phyloP scores from a whole-genome alignment of 768 basidiomycete genomes.

The Pleurotus citrinopileatus region DNA sequence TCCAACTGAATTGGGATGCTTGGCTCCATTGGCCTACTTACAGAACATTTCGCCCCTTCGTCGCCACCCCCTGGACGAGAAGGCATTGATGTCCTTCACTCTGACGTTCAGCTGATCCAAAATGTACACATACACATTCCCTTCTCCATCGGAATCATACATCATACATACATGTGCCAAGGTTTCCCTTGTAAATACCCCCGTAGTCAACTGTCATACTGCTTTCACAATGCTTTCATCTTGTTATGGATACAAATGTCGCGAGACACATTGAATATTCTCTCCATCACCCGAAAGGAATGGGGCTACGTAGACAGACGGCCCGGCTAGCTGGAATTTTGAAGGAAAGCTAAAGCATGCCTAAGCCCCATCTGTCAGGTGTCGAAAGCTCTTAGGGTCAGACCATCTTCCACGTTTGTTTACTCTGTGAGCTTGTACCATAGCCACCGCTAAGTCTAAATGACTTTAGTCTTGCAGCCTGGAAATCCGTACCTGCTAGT shows the following conservation, averaged over 20 bases:
- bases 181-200: not conserved
- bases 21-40: conserved; percentile 66
- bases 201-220: not conserved
- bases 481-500: not conserved
- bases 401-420: not conserved
- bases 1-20: conserved; percentile 21
- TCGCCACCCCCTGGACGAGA: conserved; percentile 70
- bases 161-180: not conserved
- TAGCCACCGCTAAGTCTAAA: not conserved
- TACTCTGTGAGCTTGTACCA: not conserved
- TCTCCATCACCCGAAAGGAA: too few relatives aligned
- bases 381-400: not conserved
- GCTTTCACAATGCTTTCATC: not conserved
- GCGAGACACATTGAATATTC: too few relatives aligned
- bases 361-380: not conserved
- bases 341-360: not conserved
- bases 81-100: conserved; percentile 61
- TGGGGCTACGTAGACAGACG: too few relatives aligned
- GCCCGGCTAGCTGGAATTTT: not conserved
- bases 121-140: not conserved
- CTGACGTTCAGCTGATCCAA: conserved; percentile 1
- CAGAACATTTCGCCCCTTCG: conserved; percentile 56
- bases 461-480: not conserved
- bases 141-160: not conserved
- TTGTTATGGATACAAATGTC: too few relatives aligned